Evolutionary conservation across 177 flowering plant species (phyloP).

Genomic region (Telopea speciosissima): DNA sequence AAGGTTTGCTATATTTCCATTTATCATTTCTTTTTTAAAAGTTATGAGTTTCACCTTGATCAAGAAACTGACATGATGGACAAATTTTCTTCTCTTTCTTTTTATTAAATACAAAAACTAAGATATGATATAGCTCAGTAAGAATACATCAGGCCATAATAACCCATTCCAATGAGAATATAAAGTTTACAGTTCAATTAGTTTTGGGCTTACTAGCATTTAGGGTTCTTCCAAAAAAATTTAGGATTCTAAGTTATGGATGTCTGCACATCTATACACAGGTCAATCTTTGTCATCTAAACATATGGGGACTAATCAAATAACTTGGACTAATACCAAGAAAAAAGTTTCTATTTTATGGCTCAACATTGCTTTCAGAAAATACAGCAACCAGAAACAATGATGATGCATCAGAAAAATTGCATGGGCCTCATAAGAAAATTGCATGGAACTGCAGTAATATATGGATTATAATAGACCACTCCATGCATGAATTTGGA

Average conservation of each 20-base stretch:
- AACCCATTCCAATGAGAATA: not conserved
- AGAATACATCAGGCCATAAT: not conserved
- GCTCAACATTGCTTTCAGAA: not conserved
- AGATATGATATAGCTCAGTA: not conserved
- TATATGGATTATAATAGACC: not conserved
- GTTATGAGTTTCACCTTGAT: too few relatives aligned
- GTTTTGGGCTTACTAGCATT: not conserved
- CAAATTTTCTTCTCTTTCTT: too few relatives aligned
- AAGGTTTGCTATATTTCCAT: too few relatives aligned
- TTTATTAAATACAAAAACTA: too few relatives aligned
- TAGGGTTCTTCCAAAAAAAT: not conserved
- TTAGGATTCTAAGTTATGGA: not conserved
- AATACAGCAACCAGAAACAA: conserved; percentile 1
- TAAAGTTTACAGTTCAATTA: not conserved
- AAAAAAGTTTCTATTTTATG: too few relatives aligned
- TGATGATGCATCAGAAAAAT: not conserved
- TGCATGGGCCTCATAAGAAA: not conserved
- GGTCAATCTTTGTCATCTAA: not conserved
- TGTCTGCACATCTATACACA: too few relatives aligned
- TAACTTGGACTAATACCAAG: too few relatives aligned
- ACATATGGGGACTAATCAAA: not conserved
- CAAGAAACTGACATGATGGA: too few relatives aligned
- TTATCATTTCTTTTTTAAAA: too few relatives aligned
- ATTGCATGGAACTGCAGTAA: too few relatives aligned
- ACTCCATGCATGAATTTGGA: not conserved